These are phyloP conservation scores for Leishmania gerbilli DNA, from an alignment of 208 protist genomes.

Conservation along the genomic window DNA sequence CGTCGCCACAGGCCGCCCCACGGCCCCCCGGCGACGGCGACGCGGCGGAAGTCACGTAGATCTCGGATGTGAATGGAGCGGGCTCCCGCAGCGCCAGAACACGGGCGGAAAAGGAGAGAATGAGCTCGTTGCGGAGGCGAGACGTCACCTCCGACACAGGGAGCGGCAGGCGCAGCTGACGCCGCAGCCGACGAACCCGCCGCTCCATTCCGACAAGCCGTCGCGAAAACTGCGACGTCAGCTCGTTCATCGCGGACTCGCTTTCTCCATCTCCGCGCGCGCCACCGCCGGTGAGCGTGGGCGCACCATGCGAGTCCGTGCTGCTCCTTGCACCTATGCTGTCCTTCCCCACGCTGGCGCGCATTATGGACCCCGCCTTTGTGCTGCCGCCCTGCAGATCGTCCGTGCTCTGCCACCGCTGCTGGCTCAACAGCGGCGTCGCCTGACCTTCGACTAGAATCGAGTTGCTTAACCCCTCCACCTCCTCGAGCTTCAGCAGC, in stretches of 20 bases:
- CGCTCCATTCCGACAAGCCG: constrained; percentile 29
- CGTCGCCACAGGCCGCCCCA: no score
- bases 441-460: constrained; percentile 20
- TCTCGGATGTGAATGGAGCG: constrained; percentile 20
- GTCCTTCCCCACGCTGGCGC: not conserved
- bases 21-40: not conserved
- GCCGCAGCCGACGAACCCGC: constrained; percentile 37
- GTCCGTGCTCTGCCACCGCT: not conserved
- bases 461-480: constrained; percentile 43
- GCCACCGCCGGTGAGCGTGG: not conserved
- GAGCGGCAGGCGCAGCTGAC: constrained; percentile 47
- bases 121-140: constrained; percentile 73
- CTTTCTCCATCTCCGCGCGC: not conserved
- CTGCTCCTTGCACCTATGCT: not conserved
- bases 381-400: not conserved
- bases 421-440: not conserved
- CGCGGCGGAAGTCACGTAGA: not conserved
- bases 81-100: constrained; percentile 65
- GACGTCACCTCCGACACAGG: constrained; percentile 48
- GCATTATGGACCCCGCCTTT: not conserved
- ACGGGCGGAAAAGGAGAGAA: constrained; percentile 79
- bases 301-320: not conserved
- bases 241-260: not conserved
- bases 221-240: constrained; percentile 13
- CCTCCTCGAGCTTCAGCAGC: constrained; percentile 45